Evolutionary conservation across 495 filamentous ascomycete species (phyloP).

Genomic region (Penicillium pulvis): DNA sequence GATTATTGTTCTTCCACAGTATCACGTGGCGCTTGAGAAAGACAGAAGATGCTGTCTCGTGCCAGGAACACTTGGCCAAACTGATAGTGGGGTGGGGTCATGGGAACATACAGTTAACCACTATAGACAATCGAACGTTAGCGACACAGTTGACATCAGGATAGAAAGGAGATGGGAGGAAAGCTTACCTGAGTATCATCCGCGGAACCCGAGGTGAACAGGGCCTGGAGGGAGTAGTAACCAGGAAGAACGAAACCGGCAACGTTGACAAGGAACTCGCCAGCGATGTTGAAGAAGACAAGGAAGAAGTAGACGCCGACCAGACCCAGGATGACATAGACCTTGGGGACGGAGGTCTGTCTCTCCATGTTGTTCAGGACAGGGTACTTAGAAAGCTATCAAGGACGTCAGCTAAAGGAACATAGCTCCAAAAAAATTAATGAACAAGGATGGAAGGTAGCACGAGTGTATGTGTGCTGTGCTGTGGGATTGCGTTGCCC

Average conservation of each 20-base stretch:
- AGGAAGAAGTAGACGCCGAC: slow-evolving; percentile 92
- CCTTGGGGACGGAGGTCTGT: slow-evolving; percentile 92
- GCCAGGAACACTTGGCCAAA: slow-evolving; percentile 11
- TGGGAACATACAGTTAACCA: slow-evolving; percentile 66
- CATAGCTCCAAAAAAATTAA: background rate
- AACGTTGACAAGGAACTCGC: slow-evolving; percentile 93
- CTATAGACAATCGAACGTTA: slow-evolving; percentile 34
- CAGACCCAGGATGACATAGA: slow-evolving; percentile 89
- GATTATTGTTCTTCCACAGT: slow-evolving; percentile 14
- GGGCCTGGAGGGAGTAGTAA: slow-evolving; percentile 90
- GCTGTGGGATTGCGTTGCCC: slow-evolving; percentile 1
- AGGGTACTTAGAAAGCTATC: slow-evolving; percentile 93
- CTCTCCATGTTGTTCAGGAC: slow-evolving; percentile 94
- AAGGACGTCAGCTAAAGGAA: slow-evolving; percentile 14
- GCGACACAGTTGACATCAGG: slow-evolving; percentile 9
- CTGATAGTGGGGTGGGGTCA: slow-evolving; percentile 16
- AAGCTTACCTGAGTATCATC: slow-evolving; percentile 86
- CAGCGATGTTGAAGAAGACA: slow-evolving; percentile 98
- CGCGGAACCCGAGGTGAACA: slow-evolving; percentile 76
- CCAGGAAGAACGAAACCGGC: slow-evolving; percentile 92
- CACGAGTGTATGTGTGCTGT: background rate
- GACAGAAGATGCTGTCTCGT: slow-evolving; percentile 16
- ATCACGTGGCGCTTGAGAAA: slow-evolving; percentile 28
- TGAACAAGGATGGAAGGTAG: slow-evolving; percentile 6
- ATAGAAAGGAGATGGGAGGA: slow-evolving; percentile 13